Evolutionary conservation across 2,329 filamentous ascomycete species (phyloP).

Genomic region (Colletotrichum sp.): DNA sequence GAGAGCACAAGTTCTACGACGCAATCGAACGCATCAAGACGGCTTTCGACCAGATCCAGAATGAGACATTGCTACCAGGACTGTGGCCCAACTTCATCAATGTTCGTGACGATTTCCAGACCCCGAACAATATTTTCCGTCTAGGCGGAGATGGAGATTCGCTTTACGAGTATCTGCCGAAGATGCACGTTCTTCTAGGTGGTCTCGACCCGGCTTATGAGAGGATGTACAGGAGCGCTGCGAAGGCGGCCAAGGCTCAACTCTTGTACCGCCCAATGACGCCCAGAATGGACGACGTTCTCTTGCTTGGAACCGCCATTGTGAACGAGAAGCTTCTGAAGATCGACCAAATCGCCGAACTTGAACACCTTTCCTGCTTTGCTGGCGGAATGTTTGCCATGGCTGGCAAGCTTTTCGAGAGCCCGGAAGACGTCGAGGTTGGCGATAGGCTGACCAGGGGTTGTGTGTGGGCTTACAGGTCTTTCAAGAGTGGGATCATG

Average conservation of each 20-base stretch:
- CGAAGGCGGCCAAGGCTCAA: constrained; percentile 59
- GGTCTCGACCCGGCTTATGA: constrained; percentile 60
- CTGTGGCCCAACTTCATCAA: constrained; percentile 74
- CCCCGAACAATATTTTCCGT: constrained; percentile 31
- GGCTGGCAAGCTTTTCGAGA: constrained; percentile 48
- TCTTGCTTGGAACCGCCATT: constrained; percentile 52
- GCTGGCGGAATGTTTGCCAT: constrained; percentile 56
- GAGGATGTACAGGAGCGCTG: constrained; percentile 59
- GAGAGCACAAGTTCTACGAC: constrained; percentile 75
- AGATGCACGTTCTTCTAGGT: constrained; percentile 60
- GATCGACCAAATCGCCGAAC: constrained; percentile 32
- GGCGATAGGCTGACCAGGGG: constrained; percentile 53
- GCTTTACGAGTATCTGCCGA: constrained; percentile 45
- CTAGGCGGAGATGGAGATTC: constrained; percentile 47
- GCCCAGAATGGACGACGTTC: constrained; percentile 55
- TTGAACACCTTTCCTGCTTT: constrained; percentile 56
- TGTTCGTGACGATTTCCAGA: constrained; percentile 53
- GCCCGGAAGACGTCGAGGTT: constrained; percentile 44
- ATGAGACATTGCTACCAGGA: constrained; percentile 70
- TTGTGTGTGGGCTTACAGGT: constrained; percentile 56
- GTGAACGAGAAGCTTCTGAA: constrained; percentile 22
- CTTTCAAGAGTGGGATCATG: constrained; percentile 56
- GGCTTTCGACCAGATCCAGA: constrained; percentile 68
- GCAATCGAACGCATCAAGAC: constrained; percentile 73
- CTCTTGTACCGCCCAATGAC: constrained; percentile 69